A percentile compares a stretch with the other conserved stretches of the same genome.
Evolutionary conservation across 2,329 filamentous ascomycete genomes (phyloP).

Genomic region (Ascochyta fabae): DNA sequence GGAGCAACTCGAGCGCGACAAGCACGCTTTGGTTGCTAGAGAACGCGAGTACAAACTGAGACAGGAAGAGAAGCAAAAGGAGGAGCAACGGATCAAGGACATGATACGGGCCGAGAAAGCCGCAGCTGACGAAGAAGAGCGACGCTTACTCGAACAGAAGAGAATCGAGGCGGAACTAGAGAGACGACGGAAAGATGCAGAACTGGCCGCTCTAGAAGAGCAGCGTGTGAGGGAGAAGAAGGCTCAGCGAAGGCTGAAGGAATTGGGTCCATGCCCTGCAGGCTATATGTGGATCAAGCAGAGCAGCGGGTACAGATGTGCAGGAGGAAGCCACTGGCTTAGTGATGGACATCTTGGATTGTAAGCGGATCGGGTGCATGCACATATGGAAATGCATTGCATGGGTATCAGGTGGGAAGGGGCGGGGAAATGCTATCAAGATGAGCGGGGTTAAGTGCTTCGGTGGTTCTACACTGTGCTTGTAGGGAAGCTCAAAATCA

Average conservation of each 20-base stretch:
- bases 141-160: slow-evolving; percentile 24
- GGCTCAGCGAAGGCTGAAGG: slow-evolving; percentile 57
- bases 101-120: slow-evolving; percentile 41
- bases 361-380: background rate
- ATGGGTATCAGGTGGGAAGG: background rate
- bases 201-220: slow-evolving; percentile 50
- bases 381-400: background rate
- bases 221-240: slow-evolving; percentile 49
- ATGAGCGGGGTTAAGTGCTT: background rate
- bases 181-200: slow-evolving; percentile 32
- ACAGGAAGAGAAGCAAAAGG: slow-evolving; percentile 29
- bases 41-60: slow-evolving; percentile 48
- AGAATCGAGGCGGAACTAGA: slow-evolving; percentile 30
- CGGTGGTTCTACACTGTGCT: too few relatives aligned
- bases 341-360: slow-evolving; percentile 40
- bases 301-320: slow-evolving; percentile 65
- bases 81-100: slow-evolving; percentile 29
- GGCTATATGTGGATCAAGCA: slow-evolving; percentile 70
- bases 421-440: background rate
- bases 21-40: slow-evolving; percentile 39
- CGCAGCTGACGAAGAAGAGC: slow-evolving; percentile 34
- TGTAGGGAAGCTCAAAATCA: too few relatives aligned
- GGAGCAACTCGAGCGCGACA: slow-evolving; percentile 64
- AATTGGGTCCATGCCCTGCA: slow-evolving; percentile 61
- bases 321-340: slow-evolving; percentile 65